Base-by-base conservation (phyloP, 768 basidiomycete species). In the Mycena floridula region DNA sequence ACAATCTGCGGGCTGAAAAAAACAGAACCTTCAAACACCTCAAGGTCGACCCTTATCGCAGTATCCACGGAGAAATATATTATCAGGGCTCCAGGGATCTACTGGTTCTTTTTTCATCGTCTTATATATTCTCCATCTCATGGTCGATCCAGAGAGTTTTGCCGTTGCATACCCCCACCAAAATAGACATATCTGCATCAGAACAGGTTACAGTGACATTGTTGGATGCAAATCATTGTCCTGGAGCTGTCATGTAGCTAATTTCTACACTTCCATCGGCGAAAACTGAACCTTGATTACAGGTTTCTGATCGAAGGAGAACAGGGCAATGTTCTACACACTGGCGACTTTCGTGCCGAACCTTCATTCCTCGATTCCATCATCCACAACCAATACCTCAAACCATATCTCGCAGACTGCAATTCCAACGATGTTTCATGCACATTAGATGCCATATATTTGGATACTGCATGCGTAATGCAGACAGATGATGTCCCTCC, bases 181-280 rank as follows among this genome's bases (percentile, higher is more conserved):
- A 58, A 25, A 69, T 83, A 24, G 76, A 81, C 26, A 59, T 94
- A 15, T 74, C 70, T 4, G 64, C 73, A 20, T 65, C 66, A 7
- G 76, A 82, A 52, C 60, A 58, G 3, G 83, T 95, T 8, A 81
- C 72, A 0, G 72, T 96, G 45, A 94, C 91, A 0, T 71, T 87
- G 8, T 61, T 96, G 7, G 89, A 94, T 55, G 94, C 94, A 0
- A 96, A 96, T 56, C 94, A 97, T 59, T 96, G 93, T 58, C 94
- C 91, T 9, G 94, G 94, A 0, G 85, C 92, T 0, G 84, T 91
- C 32, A 95, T 97, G 93, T 92, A 55, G 22, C 81, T 16, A 16
- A 7, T 20, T 32, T 9, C 24, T 7, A 26, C 0, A 5, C 22
- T 5, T 25, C 18, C 21, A 30, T 35, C 36, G 18, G 15, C 25